Evolutionary conservation across 2,329 filamentous ascomycete genomes (phyloP).

Genomic region (Fusarium nurragi): DNA sequence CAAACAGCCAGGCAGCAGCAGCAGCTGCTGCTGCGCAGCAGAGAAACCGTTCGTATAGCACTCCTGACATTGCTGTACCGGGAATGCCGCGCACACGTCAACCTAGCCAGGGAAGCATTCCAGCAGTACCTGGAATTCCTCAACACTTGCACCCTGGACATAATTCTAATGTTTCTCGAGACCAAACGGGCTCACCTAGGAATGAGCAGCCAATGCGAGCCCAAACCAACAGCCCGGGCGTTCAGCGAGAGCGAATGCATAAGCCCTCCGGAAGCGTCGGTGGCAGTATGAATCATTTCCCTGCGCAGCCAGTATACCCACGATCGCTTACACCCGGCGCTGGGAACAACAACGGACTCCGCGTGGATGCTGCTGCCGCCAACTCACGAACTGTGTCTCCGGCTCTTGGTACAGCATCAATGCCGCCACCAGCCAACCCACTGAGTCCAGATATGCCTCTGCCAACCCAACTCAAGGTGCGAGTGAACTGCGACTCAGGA

Average conservation of each 20-base stretch:
- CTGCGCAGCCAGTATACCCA: slow-evolving; percentile 62
- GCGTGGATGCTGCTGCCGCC: slow-evolving; percentile 51
- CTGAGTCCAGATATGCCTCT: slow-evolving; percentile 62
- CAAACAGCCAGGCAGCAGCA: slow-evolving; percentile 60
- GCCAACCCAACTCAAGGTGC: slow-evolving; percentile 88
- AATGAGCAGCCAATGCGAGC: slow-evolving; percentile 73
- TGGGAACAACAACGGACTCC: slow-evolving; percentile 49
- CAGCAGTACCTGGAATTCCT: slow-evolving; percentile 80
- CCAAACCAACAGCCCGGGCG: slow-evolving; percentile 76
- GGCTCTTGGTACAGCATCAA: slow-evolving; percentile 51
- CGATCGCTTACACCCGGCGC: slow-evolving; percentile 58
- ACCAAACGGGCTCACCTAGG: slow-evolving; percentile 82
- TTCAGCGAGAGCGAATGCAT: slow-evolving; percentile 68
- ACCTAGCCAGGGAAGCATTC: slow-evolving; percentile 65
- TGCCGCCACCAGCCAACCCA: slow-evolving; percentile 39
- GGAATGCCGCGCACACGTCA: slow-evolving; percentile 66
- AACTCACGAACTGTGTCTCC: slow-evolving; percentile 60
- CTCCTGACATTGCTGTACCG: slow-evolving; percentile 87
- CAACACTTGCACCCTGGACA: slow-evolving; percentile 71
- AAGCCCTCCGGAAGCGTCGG: slow-evolving; percentile 60
- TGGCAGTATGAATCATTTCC: slow-evolving; percentile 65
- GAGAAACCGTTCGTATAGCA: slow-evolving; percentile 90
- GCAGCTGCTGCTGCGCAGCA: slow-evolving; percentile 67
- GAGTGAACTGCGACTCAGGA: slow-evolving; percentile 85
- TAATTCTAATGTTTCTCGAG: slow-evolving; percentile 75